Base-by-base conservation (phyloP, 2,329 filamentous ascomycete species). In the Helminthosporium solani region DNA sequence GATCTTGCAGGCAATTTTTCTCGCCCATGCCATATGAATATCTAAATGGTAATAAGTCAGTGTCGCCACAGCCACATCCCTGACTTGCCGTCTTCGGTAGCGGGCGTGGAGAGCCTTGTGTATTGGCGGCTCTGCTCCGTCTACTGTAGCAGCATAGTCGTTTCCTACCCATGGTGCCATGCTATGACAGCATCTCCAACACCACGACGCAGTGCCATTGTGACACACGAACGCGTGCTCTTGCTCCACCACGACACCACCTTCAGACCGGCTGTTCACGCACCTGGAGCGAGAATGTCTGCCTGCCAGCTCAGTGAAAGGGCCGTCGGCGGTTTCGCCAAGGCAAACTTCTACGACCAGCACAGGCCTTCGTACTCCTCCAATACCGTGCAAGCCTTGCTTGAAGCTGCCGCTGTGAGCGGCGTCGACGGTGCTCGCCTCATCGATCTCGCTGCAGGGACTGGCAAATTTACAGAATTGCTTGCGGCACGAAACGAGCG, bases 401-500 rank as follows among this genome's bases (percentile, higher is more conserved):
- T 90, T 3, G 56, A 64, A 14, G 73, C 76, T 39, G 71, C 86
- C n/a, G 68, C 73, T 5, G 65, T 88, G 7, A 68, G 73, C 21
- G 75, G 73, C 20, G 59, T 73, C 15, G 41, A 68, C 6, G 70
- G 73, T 36, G 77, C 78, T 12, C 75, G 69, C 35, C 69, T 88
- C 33, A 64, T 49, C 18, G 44, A 88, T 62, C 72, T 88, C 15
- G 85, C 79, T 1, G 82, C 84, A 2, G 85, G 85, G 0, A 87
- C 85, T 0, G 86, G 86, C 20, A 87, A 87, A 60, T 84, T 88
- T 59, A 88, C 85, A 0, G 81, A 85, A 63, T 57, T 78, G 15
- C 73, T 90, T 27, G 79, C 81, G 6, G 71, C 66, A 12, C 73
- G 84, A 23, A 71, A 76, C 0, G 86, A 88, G 66, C 61, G 70